A percentile compares a stretch with the other conserved stretches of the same genome.
These are phyloP conservation scores for Sungouiella thailandica DNA, from an alignment of 805 yeast species.

Conservation along the genomic window DNA sequence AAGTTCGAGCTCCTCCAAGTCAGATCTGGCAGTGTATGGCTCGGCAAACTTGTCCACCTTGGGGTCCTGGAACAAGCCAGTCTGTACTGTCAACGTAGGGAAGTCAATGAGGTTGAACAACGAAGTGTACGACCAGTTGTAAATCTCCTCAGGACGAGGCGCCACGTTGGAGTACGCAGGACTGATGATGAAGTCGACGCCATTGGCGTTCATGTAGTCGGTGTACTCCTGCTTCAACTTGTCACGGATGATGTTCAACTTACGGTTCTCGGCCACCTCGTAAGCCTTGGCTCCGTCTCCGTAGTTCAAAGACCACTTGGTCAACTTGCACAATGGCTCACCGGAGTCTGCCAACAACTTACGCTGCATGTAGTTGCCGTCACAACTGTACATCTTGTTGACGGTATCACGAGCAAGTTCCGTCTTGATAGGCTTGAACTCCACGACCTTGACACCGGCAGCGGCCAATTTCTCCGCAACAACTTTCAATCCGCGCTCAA, in stretches of 20 bases:
- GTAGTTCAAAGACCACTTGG: conserved; percentile 54
- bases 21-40: conserved; percentile 38
- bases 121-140: conserved; percentile 79
- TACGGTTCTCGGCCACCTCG: conserved; percentile 49
- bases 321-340: conserved; percentile 62
- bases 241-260: conserved; percentile 53
- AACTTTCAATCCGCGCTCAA: conserved; percentile 45
- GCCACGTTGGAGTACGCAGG: conserved; percentile 71
- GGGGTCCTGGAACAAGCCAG: conserved; percentile 58
- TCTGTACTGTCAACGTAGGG: conserved; percentile 62
- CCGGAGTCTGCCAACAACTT: conserved; percentile 54
- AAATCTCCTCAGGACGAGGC: conserved; percentile 57
- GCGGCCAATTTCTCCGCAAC: conserved; percentile 49
- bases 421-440: conserved; percentile 54
- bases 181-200: conserved; percentile 60
- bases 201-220: conserved; percentile 46
- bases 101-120: conserved; percentile 68
- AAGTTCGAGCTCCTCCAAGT: conserved; percentile 45
- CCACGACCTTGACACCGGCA: conserved; percentile 55
- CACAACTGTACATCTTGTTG: conserved; percentile 52
- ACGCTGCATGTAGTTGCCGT: conserved; percentile 60
- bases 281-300: conserved; percentile 52
- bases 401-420: conserved; percentile 58
- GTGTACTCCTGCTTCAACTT: conserved; percentile 52
- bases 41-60: conserved; percentile 44